phyloP scores from a whole-genome alignment of 2,329 filamentous ascomycete species.

The Tolypocladium inflatum region DNA sequence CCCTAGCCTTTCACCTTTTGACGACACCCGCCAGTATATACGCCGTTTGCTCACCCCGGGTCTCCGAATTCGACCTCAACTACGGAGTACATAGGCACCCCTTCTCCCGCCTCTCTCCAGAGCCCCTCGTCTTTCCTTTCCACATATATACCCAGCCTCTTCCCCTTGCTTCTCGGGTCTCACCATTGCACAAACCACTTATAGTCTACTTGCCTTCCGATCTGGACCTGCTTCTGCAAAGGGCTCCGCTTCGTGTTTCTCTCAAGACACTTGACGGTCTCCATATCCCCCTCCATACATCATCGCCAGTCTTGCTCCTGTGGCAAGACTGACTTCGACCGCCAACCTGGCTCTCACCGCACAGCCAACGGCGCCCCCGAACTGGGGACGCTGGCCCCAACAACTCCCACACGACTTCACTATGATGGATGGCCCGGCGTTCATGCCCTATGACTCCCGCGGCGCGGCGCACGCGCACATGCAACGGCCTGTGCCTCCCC shows the following conservation, averaged over 20 bases:
- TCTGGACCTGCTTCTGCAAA: background rate
- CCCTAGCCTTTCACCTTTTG: constrained; percentile 10
- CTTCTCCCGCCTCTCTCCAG: constrained; percentile 8
- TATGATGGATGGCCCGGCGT: constrained; percentile 36
- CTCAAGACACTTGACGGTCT: background rate
- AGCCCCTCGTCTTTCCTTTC: constrained; percentile 8
- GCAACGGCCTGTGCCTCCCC: constrained; percentile 33
- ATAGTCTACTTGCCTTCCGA: background rate
- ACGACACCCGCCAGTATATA: background rate
- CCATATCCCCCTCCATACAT: background rate
- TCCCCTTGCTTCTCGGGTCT: constrained; percentile 6
- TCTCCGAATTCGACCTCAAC: background rate
- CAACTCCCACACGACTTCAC: constrained; percentile 37
- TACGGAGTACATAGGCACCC: constrained; percentile 10
- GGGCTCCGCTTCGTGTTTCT: background rate
- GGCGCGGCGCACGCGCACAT: constrained; percentile 25
- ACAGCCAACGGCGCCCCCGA: constrained; percentile 31
- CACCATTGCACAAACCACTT: constrained; percentile 4
- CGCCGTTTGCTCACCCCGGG: constrained; percentile 1
- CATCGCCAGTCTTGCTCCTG: constrained; percentile 13
- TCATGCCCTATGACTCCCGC: constrained; percentile 41
- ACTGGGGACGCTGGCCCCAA: constrained; percentile 47
- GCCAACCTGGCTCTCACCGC: constrained; percentile 36
- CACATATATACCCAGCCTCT: constrained; percentile 9
- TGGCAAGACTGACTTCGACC: constrained; percentile 12